These are phyloP conservation scores for Mycena albidolilacea DNA, from an alignment of 768 basidiomycete genomes.

Conservation along the genomic window DNA sequence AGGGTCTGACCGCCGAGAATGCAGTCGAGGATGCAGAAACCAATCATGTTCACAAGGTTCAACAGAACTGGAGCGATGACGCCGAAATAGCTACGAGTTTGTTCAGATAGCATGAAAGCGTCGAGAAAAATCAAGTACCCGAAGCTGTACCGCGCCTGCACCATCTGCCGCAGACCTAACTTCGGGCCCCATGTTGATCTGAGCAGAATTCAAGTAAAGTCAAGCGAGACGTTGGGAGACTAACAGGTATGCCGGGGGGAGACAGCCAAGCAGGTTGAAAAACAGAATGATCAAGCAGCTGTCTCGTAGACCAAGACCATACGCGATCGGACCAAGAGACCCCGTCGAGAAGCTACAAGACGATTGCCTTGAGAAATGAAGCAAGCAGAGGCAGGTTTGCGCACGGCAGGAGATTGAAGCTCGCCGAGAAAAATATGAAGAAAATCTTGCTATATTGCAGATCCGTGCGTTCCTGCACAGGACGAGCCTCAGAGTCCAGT, in stretches of 20 bases:
- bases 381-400: not conserved
- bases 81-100: slow-evolving; percentile 68
- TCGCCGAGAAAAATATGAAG: slow-evolving; percentile 84
- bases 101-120: not conserved
- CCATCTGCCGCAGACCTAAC: slow-evolving; percentile 90
- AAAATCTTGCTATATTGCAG: slow-evolving; percentile 78
- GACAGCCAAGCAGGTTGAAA: slow-evolving; percentile 74
- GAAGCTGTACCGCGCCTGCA: slow-evolving; percentile 67
- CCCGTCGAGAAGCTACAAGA: slow-evolving; percentile 73
- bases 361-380: not conserved
- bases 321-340: slow-evolving; percentile 73
- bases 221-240: slow-evolving; percentile 16
- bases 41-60: slow-evolving; percentile 75
- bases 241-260: slow-evolving; percentile 75
- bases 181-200: slow-evolving; percentile 85
- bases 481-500: not conserved
- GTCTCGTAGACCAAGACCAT: slow-evolving; percentile 72
- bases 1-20: slow-evolving; percentile 78
- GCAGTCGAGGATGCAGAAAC: slow-evolving; percentile 80
- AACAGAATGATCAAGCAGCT: slow-evolving; percentile 77
- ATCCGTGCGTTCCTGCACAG: slow-evolving; percentile 64
- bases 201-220: not conserved
- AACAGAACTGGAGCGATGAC: slow-evolving; percentile 72
- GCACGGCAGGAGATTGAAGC: slow-evolving; percentile 76
- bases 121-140: slow-evolving; percentile 44